phyloP scores from a whole-genome alignment of 305 asterid species.

The Nicotiana rustica region DNA sequence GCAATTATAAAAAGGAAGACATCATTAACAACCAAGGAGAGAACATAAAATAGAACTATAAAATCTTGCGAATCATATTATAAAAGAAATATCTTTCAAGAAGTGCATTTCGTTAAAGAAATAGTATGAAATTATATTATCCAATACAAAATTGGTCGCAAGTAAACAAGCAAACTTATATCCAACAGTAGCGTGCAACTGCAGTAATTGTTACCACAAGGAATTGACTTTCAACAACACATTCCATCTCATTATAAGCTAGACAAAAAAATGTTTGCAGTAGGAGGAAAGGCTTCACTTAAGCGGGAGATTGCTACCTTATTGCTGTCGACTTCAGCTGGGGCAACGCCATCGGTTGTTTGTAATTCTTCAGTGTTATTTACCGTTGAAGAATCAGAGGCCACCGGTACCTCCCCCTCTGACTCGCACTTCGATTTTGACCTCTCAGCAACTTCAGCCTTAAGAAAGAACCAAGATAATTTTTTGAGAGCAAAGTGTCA shows the following conservation, averaged over 20 bases:
- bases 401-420: slow-evolving; percentile 47
- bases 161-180: neutral
- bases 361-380: slow-evolving; percentile 48
- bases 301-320: slow-evolving; percentile 49
- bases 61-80: slow-evolving; percentile 1
- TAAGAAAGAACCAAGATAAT: slow-evolving; percentile 31
- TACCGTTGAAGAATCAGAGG: slow-evolving; percentile 53
- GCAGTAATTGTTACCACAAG: neutral
- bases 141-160: neutral
- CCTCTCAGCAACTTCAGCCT: slow-evolving; percentile 75
- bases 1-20: neutral
- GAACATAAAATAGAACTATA: slow-evolving; percentile 20
- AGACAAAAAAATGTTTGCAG: neutral
- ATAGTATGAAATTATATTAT: neutral
- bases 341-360: slow-evolving; percentile 43
- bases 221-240: slow-evolving; percentile 9
- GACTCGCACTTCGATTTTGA: slow-evolving; percentile 54
- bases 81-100: neutral
- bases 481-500: slow-evolving; percentile 6
- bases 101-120: neutral
- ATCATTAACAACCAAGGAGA: slow-evolving; percentile 2
- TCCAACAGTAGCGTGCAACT: neutral
- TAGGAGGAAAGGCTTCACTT: slow-evolving; percentile 27
- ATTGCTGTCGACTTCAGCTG: slow-evolving; percentile 37
- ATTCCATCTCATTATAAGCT: neutral